Base-by-base conservation (phyloP, 495 filamentous ascomycete species). In the Trichoderma orchidacearum region DNA sequence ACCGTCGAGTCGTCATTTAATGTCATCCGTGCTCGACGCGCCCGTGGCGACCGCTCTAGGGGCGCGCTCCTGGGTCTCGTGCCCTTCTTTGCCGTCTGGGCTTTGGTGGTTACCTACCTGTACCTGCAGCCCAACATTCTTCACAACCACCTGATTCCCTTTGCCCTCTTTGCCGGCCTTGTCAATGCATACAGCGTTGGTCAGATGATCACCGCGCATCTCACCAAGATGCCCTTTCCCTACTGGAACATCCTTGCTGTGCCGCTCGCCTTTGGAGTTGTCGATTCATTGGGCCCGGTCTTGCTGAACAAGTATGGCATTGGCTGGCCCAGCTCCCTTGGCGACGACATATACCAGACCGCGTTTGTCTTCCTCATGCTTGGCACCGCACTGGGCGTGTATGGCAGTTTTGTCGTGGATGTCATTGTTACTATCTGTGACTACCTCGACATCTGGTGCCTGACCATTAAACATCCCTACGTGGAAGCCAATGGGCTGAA, bases 361-460 rank as follows among this genome's bases (percentile, higher is more conserved):
- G 85, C 85, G 0, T 96, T 90, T 69, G 76, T 95, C 56, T 95
- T 92, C 67, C 78, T 78, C 62, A 89, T 87, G 66, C 68, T 96
- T 11, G 93, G 93, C 18, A 67, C 86, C 57, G 84, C 82, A 0
- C 64, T 93, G 58, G 93, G 92, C 38, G 79, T 96, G 11, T 95
- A 98, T 75, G 90, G 90, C 50, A 95, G 89, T 67, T 97, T 98
- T 64, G 87, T 96, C 60, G 87, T 87, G 48, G 93, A 96, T 68
- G 89, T 97, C 30, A 94, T 97, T 60, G 87, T 90, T 11, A 92
- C 90, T 25, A 98, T 98, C 63, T 98, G 93, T 67, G 93, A 97
- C 64, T 94, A 95, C 67, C 76, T 96, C 56, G 93, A 98, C 68
- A 98, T 98, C 63, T 96, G 89, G 88, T 98, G 93, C 64, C 75